Conservation (phyloP, 2,329 filamentous ascomycete genomes). For the Trichoderma aggressivum region DNA sequence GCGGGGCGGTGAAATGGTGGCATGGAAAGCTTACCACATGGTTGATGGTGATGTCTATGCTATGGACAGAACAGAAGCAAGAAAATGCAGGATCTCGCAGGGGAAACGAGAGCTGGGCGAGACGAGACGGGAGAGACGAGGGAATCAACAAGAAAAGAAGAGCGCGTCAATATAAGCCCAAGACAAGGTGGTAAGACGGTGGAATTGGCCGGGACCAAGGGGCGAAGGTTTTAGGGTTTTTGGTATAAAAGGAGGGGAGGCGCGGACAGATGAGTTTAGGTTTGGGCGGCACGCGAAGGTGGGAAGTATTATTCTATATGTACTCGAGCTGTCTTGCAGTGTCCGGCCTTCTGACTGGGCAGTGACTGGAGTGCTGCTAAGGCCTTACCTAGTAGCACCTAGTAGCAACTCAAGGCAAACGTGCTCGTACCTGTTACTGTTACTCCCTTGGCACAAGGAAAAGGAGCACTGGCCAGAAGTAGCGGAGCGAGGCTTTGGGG, state of each 20-base stretch:
- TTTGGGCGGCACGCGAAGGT: conserved; percentile 1
- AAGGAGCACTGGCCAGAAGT: conserved; percentile 19
- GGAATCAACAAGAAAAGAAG: background rate
- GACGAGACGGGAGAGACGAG: background rate
- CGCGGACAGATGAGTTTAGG: conserved; percentile 18
- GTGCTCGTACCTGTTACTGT: background rate
- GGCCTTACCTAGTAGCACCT: too few relatives aligned
- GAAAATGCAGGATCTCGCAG: background rate
- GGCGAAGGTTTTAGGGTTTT: background rate
- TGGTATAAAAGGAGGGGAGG: conserved; percentile 20
- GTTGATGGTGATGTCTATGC: conserved; percentile 12
- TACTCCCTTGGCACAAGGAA: conserved; percentile 1
- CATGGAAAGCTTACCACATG: conserved; percentile 27
- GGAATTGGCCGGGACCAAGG: conserved; percentile 13
- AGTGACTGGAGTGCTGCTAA: conserved; percentile 5
- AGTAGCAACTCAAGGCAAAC: too few relatives aligned
- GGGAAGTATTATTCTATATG: conserved; percentile 13
- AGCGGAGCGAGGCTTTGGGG: conserved; percentile 25
- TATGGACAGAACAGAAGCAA: background rate
- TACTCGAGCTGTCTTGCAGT: background rate
- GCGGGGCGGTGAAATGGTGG: conserved; percentile 21
- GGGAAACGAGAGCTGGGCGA: conserved; percentile 3
- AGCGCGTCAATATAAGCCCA: background rate
- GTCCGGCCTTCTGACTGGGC: background rate
- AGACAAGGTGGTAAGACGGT: background rate